Base-by-base conservation (phyloP, 441 rosid genomes). In the Metrosideros polymorpha region DNA sequence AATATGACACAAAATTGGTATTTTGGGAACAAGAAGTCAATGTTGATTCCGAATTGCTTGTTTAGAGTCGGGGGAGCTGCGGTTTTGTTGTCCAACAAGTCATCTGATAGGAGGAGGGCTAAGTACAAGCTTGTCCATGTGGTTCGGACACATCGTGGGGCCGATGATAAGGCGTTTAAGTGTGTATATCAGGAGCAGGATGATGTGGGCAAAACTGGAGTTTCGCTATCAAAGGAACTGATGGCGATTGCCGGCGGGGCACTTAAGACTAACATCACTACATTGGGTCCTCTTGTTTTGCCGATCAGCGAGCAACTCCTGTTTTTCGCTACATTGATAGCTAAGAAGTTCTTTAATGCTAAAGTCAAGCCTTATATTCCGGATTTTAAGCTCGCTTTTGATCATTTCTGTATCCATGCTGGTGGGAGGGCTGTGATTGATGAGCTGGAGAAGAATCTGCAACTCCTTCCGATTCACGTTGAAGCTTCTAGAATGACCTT, bases 131-230 rank as follows among this genome's bases (percentile, higher is more conserved):
- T 97, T 52, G 93, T 94, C 88, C 98, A 95, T 86, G 93, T 93
- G 6, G 99, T 97, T 29, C 88, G 99, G 90, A 94, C 95, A 45
- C 98, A 97, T 86, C 90, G 93, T 7, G 99, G 99, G 30, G 94
- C 99, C 0, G 94, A 97, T 87, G 96, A 97, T 45, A 95, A 91
- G 91, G 97, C 99, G 1, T 97, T 95, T 83, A 92, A 89, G 86
- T 97, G 99, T 88, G 99, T 95, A 7, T 94, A 95, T 53, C 99
- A 97, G 91, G 99, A 97, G 87, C 96, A 97, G 91, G 99, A 97
- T 86, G 95, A 91, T 90, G 90, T 49, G 18, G 99, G 98, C 12
- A 93, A 95, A 90, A 94, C 95, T 2, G 99, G 99, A 85, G 98
- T 97, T 88, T 95, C 99, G 10, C 88, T 97, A 89, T 95, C 99